Evolutionary conservation across 352 stramenopile genomes (phyloP), one percentile per base, ranked within the genome.

Genomic region (Globisporangium middletonii): DNA sequence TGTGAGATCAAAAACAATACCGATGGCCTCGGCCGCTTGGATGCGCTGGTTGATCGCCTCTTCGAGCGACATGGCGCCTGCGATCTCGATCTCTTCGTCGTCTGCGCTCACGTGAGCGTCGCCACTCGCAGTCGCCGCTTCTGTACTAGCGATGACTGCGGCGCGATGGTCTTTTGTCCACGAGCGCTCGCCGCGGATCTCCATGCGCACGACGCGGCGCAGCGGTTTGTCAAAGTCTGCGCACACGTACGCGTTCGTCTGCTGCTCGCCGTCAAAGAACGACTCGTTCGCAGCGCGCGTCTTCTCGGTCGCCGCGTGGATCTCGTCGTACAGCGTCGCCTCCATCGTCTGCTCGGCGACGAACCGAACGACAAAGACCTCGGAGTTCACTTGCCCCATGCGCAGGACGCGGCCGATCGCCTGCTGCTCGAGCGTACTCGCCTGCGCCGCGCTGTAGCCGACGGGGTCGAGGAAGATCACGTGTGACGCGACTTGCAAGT

Each of bases 401-500:
- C 86, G 77, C 26, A 95, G 63, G 51, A 92, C 86, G 33, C 86
- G 82, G 35, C 86, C 86, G 57, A 94, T 89, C 18, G 86, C 86
- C 43, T 95, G 86, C 53, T 86, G 72, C 67, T 94, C 86, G 28
- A 94, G 64, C 16, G 83, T 79, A 37, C 74, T 86, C 35, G 79
- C 86, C 52, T 95, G 82, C n/a, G 72, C 74, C 2, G 79, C 70
- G 47, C 72, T 89, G 46, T 69, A 80, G 11, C 86, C 82, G 11
- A 89, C 77, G 1, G 82, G 81, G 47, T 95, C 86, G 7, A 95
- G 51, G 59, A 95, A 87, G 44, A 94, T 78, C 26, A 94, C 77
- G 43, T 93, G 85, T 7, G 81, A 90, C 16, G 86, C 86, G 48
- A 88, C 74, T 55, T 94, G 83, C 42, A 95, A 62, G 50, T 95